A percentile compares a stretch with the other conserved stretches of the same genome.
phyloP scores from a whole-genome alignment of 2,329 filamentous ascomycete genomes.

The Ophiostoma novo-ulmi region DNA sequence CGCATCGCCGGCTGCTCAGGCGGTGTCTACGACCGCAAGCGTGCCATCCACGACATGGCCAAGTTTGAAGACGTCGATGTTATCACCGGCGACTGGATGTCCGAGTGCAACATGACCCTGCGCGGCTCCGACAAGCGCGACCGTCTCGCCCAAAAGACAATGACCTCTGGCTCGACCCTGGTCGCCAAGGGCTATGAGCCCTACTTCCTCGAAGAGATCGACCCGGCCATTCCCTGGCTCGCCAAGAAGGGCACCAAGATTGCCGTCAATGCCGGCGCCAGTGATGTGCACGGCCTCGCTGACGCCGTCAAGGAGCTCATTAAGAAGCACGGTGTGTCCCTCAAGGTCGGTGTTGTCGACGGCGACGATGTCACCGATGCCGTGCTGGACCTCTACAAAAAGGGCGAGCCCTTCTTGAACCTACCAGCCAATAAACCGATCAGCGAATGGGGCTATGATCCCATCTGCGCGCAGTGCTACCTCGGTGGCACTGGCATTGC shows the following conservation, averaged over 20 bases:
- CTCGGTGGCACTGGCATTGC: constrained; percentile 41
- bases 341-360: constrained; percentile 35
- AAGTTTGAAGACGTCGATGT: constrained; percentile 33
- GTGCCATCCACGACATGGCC: constrained; percentile 37
- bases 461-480: constrained; percentile 33
- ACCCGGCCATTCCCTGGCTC: constrained; percentile 32
- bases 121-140: constrained; percentile 27
- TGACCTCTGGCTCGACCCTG: constrained; percentile 28
- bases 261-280: constrained; percentile 35
- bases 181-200: constrained; percentile 30
- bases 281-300: constrained; percentile 30
- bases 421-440: constrained; percentile 25
- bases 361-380: constrained; percentile 33
- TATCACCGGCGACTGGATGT: constrained; percentile 35
- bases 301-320: constrained; percentile 26
- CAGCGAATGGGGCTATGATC: constrained; percentile 26
- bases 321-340: constrained; percentile 28
- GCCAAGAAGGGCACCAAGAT: constrained; percentile 31
- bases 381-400: constrained; percentile 24
- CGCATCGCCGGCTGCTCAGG: constrained; percentile 33
- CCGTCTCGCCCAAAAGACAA: constrained; percentile 24
- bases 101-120: constrained; percentile 35
- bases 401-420: constrained; percentile 26
- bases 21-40: constrained; percentile 40
- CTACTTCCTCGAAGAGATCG: constrained; percentile 34